Evolutionary conservation across 2,329 filamentous ascomycete genomes (phyloP).

Genomic region (Fusarium napiforme): DNA sequence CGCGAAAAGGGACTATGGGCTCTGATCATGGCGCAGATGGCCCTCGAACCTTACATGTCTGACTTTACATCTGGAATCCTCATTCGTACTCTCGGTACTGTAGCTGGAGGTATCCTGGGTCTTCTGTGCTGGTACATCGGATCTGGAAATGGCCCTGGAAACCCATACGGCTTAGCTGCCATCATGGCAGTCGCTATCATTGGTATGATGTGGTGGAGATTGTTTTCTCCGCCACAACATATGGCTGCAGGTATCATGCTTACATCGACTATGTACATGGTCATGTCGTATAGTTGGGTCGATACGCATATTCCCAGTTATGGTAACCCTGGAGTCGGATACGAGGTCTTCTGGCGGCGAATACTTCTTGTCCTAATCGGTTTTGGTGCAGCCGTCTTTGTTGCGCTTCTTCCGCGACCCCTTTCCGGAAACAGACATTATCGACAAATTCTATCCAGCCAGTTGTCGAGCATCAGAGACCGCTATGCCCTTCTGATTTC

Average conservation of each 20-base stretch:
- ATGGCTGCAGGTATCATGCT: conserved; percentile 35
- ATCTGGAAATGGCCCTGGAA: conserved; percentile 15
- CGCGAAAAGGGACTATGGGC: conserved; percentile 37
- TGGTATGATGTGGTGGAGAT: conserved; percentile 36
- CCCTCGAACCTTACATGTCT: conserved; percentile 34
- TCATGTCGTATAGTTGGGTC: conserved; percentile 35
- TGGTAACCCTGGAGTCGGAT: conserved; percentile 23
- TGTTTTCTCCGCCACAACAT: conserved; percentile 31
- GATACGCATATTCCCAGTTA: conserved; percentile 33
- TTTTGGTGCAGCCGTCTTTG: conserved; percentile 8
- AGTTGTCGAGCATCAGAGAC: conserved; percentile 9
- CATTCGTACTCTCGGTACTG: conserved; percentile 14
- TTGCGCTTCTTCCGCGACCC: conserved; percentile 7
- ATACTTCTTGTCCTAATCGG: conserved; percentile 19
- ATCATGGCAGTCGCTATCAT: conserved; percentile 32
- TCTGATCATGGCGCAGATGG: conserved; percentile 37
- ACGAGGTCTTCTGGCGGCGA: conserved; percentile 15
- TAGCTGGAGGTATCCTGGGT: conserved; percentile 14
- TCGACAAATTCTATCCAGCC: conserved; percentile 12
- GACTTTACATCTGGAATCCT: conserved; percentile 30
- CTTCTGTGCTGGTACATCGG: conserved; percentile 20
- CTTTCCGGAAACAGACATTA: conserved; percentile 16
- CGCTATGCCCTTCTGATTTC: conserved; percentile 14
- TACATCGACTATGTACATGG: conserved; percentile 34
- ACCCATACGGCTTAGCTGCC: conserved; percentile 27